A percentile compares a stretch with the other conserved stretches of the same genome.
Conservation (phyloP, 371 early-diverging fungal species). For the Actinomucor elegans region DNA sequence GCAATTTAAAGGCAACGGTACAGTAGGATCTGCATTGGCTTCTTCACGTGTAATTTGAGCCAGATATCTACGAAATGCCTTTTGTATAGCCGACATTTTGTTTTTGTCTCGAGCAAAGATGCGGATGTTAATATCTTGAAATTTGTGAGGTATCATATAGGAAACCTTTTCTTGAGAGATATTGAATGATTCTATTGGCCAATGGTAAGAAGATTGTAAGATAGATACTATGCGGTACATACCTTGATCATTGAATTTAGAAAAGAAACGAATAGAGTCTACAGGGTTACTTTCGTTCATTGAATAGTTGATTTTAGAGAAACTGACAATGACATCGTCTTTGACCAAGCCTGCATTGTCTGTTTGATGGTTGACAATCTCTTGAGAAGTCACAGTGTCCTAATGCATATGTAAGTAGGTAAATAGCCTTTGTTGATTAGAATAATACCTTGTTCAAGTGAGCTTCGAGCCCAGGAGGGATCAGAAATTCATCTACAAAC, state of each 20-base stretch:
- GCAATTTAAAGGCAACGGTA: background rate
- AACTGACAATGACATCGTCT: constrained; percentile 77
- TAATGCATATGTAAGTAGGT: constrained; percentile 19
- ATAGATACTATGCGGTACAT: background rate
- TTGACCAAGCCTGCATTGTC: constrained; percentile 51
- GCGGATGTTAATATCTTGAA: constrained; percentile 70
- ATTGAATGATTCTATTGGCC: constrained; percentile 52
- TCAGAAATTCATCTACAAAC: constrained; percentile 81
- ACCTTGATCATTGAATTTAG: constrained; percentile 63
- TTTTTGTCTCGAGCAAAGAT: constrained; percentile 62
- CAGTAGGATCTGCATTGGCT: background rate
- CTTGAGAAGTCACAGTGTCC: constrained; percentile 51
- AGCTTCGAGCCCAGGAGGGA: constrained; percentile 61
- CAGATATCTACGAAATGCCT: constrained; percentile 50
- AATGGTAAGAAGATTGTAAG: background rate
- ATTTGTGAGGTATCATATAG: constrained; percentile 68
- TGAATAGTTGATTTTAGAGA: constrained; percentile 75
- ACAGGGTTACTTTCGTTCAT: constrained; percentile 87
- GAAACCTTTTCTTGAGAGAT: constrained; percentile 73
- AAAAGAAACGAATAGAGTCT: constrained; percentile 79
- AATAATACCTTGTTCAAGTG: constrained; percentile 49
- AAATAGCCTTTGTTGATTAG: constrained; percentile 18
- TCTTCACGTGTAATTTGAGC: constrained; percentile 1
- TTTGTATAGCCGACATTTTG: constrained; percentile 61
- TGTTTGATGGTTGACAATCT: constrained; percentile 60